Base-by-base conservation (phyloP, 441 rosid species). In the Croton laevigatus region DNA sequence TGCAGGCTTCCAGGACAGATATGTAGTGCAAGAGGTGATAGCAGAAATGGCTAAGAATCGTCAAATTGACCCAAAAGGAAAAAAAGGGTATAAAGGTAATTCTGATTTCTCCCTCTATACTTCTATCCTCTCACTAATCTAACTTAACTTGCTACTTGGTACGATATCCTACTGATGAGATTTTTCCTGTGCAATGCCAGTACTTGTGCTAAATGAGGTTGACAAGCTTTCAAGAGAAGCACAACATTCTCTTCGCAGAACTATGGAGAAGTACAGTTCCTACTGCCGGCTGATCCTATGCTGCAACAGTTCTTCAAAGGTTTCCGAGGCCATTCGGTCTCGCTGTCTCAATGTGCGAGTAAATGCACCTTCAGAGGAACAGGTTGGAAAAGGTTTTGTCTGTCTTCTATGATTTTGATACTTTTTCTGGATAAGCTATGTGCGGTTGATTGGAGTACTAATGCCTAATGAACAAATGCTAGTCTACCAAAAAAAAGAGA, bases 191-290 rank as follows among this genome's bases (percentile, higher is more conserved):
- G 60, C 11, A 8, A 75, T 76, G 74, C 64, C 84, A 94, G 99
- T 94, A 65, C 73, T 92, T 62, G 93, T 94, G 72, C 89, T 94
- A 74, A 92, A 94, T 82, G 99, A 94, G 83, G 99, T 92, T 63
- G 97, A 90, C 94, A 94, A 89, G 79, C 98, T 94, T 66, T 94
- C 97, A 57, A 87, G 99, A 85, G 98, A 92, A 83, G 99, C 99
- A 13, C 99, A 94, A 8, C 97, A 92, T 84, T 88, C 99, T 77
- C 93, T 92, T 44, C 89, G 99, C 66, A 86, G 98, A 84, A 92
- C 99, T 45, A 94, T 94, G 98, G 99, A 94, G 91, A 94, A 94
- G 69, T 92, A 94, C 68, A 92, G 96, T 77, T 71, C 94, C 59
- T 90, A 83, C 46, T 94, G 99, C 79, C 85, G 97, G 61, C 86